phyloP scores from a whole-genome alignment of 768 basidiomycete species.

The Mycena vitilis region DNA sequence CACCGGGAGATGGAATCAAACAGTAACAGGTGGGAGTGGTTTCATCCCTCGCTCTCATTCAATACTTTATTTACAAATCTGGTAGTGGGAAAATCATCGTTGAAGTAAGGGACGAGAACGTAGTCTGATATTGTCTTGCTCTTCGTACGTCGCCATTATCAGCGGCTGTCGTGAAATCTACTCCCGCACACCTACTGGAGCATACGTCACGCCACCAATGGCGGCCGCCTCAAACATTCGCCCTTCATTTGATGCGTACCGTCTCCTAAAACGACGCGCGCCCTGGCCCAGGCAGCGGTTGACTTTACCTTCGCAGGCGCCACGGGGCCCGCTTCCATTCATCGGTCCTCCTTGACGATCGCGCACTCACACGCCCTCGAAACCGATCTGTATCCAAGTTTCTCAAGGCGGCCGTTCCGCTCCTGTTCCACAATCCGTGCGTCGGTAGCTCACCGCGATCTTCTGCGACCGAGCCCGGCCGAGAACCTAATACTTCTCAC shows the following conservation, averaged over 20 bases:
- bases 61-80: constrained; percentile 21
- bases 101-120: constrained; percentile 38
- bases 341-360: constrained; percentile 4
- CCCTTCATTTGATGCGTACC: constrained; percentile 18
- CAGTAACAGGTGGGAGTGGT: constrained; percentile 53
- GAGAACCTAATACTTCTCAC: constrained; percentile 5
- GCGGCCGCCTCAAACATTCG: constrained; percentile 10
- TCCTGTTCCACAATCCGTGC: constrained; percentile 3
- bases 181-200: not conserved
- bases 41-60: constrained; percentile 7
- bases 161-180: constrained; percentile 3
- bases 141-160: not conserved
- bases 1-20: constrained; percentile 89
- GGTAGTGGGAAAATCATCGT: constrained; percentile 61
- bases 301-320: constrained; percentile 11
- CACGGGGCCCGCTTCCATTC: constrained; percentile 21
- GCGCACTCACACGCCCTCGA: constrained; percentile 5
- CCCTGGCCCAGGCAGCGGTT: not conserved
- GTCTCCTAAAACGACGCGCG: not conserved
- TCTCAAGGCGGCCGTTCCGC: constrained; percentile 24
- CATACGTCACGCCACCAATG: constrained; percentile 21
- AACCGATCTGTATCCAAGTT: constrained; percentile 11
- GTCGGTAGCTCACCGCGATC: not conserved
- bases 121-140: not conserved
- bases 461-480: not conserved